These are phyloP conservation scores for Fusarium sp. DNA, from an alignment of 2,329 filamentous ascomycete species.

Conservation along the genomic window DNA sequence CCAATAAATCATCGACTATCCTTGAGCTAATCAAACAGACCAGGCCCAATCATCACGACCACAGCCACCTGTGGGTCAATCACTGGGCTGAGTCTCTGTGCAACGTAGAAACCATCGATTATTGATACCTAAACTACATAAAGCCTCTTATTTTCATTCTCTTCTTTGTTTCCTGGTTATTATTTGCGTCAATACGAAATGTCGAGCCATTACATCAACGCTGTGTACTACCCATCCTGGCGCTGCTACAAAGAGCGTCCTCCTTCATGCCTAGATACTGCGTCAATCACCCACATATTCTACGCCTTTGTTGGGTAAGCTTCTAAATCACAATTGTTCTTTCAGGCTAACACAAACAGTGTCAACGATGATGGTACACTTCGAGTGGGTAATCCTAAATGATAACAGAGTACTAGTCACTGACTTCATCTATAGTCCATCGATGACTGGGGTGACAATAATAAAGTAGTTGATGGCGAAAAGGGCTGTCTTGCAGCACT, in stretches of 20 bases:
- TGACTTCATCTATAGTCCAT: constrained; percentile 52
- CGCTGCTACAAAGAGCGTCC: constrained; percentile 69
- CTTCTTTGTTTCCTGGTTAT: not conserved
- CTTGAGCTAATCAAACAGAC: not conserved
- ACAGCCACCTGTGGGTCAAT: constrained; percentile 3
- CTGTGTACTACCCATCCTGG: constrained; percentile 75
- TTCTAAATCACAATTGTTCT: not conserved
- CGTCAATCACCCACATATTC: constrained; percentile 71
- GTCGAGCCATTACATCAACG: constrained; percentile 49
- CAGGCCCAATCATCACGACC: not conserved
- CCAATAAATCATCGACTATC: not conserved
- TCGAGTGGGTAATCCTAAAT: constrained; percentile 53
- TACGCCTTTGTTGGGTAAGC: constrained; percentile 71
- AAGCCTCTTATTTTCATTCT: not conserved
- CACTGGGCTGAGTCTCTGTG: constrained; percentile 16
- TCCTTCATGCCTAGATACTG: constrained; percentile 68
- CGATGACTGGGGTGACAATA: constrained; percentile 73
- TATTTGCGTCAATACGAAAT: constrained; percentile 2
- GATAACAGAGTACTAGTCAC: not conserved
- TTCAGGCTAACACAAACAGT: constrained; percentile 42
- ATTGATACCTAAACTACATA: not conserved
- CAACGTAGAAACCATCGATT: constrained; percentile 20
- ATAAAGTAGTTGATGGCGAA: constrained; percentile 70
- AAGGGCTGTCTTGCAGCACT: constrained; percentile 72
- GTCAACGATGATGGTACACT: constrained; percentile 52